phyloP scores from a whole-genome alignment of 768 basidiomycete species.

The Melanogaster broomeanus region DNA sequence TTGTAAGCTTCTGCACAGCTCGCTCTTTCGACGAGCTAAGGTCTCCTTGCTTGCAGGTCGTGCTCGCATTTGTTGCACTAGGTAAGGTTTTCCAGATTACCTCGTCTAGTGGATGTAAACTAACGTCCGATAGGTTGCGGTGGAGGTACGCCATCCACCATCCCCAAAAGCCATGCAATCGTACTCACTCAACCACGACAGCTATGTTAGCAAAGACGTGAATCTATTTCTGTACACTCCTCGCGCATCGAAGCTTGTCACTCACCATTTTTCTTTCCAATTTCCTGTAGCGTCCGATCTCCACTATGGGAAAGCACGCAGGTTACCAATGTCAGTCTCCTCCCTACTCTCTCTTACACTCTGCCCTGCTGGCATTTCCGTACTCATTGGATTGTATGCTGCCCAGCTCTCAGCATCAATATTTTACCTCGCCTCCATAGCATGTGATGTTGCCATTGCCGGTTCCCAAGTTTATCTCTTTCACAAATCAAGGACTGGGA shows the following conservation, averaged over 20 bases:
- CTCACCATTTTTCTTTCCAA: not conserved
- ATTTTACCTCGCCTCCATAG: slow-evolving; percentile 35
- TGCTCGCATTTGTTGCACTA: slow-evolving; percentile 29
- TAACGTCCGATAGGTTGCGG: slow-evolving; percentile 22
- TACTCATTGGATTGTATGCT: not conserved
- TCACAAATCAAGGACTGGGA: slow-evolving; percentile 29
- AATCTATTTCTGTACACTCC: not conserved
- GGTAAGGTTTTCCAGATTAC: slow-evolving; percentile 11
- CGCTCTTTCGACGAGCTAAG: not conserved
- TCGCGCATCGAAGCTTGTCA: not conserved
- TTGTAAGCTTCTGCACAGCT: slow-evolving; percentile 24
- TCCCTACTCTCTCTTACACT: not conserved
- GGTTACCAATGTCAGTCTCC: slow-evolving; percentile 30
- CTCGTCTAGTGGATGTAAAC: not conserved
- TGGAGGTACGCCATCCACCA: slow-evolving; percentile 21
- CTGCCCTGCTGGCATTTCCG: not conserved
- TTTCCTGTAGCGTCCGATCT: slow-evolving; percentile 20
- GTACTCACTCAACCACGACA: slow-evolving; percentile 10
- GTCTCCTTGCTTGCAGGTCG: slow-evolving; percentile 13
- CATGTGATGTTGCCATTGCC: slow-evolving; percentile 36
- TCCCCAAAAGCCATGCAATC: not conserved
- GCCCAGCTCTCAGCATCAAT: slow-evolving; percentile 31
- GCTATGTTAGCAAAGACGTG: slow-evolving; percentile 37
- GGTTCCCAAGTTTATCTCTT: slow-evolving; percentile 36
- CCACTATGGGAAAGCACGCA: slow-evolving; percentile 35